Base-by-base conservation (phyloP, 2,329 filamentous ascomycete genomes). In the Colletotrichum tanaceti region DNA sequence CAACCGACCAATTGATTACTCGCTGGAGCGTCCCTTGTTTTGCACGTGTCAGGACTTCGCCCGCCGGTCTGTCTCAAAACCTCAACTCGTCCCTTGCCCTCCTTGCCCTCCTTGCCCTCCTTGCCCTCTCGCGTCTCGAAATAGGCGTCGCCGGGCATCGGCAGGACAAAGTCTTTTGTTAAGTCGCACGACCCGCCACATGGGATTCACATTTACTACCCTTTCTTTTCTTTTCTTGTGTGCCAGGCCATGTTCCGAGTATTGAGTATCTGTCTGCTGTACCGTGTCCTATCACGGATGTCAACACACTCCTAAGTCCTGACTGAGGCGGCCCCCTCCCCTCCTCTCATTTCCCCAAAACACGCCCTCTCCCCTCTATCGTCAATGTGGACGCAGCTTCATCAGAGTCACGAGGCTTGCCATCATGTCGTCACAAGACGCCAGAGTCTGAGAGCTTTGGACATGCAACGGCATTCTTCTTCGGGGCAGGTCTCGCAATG, bases 1-100 rank as follows among this genome's bases (percentile, higher is more conserved):
- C n/a, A 50, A 38, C 16, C 32, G 41, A 47, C 65, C 47, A 68
- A 69, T 69, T 59, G 63, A 69, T 69, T 59, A 46, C 58, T 32
- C 9, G 32, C 10, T 32, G 58, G 11, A 32, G 22, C 20, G 6
- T 43, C 44, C 60, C 41, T 49, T 20, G 6, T 54, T 10, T 69
- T 46, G 66, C 66, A 69, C 66, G 62, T 69, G 66, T 69, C 57
- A 59, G 44, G 32, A 49, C 28, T 47, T n/a, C 7, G 38, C 46
- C 14, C 20, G 18, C 24, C 4, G 5, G 18, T 13, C 7, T 32
- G 20, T 13, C n/a, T 13, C 20, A 10, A 14, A 5, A 20, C 13
- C n/a, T 46, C 50, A 38, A 7, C 32, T 53, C 49, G 28, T 28
- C 53, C 11, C 28, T 18, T 35, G n/a, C 28, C n/a, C 24, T 32